A percentile compares a stretch with the other conserved stretches of the same genome.
phyloP scores from a whole-genome alignment of 305 asterid genomes.

The Coffea humblotiana region DNA sequence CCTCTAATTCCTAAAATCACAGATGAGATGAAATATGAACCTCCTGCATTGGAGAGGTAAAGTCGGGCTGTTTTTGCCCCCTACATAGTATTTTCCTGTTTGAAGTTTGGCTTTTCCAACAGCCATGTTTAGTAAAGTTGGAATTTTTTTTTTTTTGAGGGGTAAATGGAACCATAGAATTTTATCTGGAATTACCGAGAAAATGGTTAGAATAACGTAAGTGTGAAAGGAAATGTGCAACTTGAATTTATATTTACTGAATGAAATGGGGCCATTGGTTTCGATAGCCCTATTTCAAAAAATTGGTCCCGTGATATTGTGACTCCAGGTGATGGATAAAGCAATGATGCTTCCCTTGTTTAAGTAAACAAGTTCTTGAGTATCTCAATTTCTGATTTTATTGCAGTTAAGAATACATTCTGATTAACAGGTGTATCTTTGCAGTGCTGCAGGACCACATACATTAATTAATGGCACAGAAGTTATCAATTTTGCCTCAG shows the following conservation, averaged over 20 bases:
- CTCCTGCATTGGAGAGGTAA: slow-evolving; percentile 87
- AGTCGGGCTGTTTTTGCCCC: neutral
- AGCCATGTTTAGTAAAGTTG: no score
- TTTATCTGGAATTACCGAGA: neutral
- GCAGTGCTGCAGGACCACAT: slow-evolving; percentile 99
- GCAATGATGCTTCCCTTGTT: neutral
- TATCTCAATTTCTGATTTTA: neutral
- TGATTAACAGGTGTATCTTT: slow-evolving; percentile 6
- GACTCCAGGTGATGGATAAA: neutral
- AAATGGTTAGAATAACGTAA: neutral
- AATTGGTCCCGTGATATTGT: neutral
- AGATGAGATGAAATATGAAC: slow-evolving; percentile 72
- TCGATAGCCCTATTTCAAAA: neutral
- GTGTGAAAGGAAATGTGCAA: neutral
- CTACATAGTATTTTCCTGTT: slow-evolving; percentile 5
- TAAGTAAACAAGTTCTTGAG: neutral
- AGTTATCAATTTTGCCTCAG: slow-evolving; percentile 86
- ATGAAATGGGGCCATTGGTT: neutral
- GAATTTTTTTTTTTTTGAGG: neutral
- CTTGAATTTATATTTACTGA: neutral
- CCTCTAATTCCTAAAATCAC: slow-evolving; percentile 73
- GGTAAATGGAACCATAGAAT: neutral
- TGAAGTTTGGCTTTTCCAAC: neutral
- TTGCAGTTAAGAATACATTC: neutral
- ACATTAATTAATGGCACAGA: slow-evolving; percentile 62